phyloP scores from a whole-genome alignment of 345 rosid genomes.

The Dipteronia dyeriana region DNA sequence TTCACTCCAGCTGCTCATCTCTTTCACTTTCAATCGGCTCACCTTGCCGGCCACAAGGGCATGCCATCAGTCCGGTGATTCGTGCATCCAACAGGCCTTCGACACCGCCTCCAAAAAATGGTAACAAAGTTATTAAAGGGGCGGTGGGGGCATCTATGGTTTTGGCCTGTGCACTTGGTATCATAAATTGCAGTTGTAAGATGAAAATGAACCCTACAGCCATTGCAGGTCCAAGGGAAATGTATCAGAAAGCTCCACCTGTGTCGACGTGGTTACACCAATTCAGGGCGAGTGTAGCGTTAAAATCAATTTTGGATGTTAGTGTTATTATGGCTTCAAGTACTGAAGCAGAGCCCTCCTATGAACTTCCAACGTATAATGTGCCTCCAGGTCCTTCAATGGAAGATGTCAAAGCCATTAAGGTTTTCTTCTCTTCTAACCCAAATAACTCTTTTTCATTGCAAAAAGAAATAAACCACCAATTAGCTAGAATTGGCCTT shows the following conservation, averaged over 20 bases:
- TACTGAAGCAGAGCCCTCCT: slow-evolving; percentile 19
- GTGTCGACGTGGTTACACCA: slow-evolving; percentile 12
- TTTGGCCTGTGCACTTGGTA: slow-evolving; percentile 53
- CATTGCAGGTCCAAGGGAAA: slow-evolving; percentile 44
- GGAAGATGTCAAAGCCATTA: slow-evolving; percentile 40
- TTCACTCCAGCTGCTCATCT: slow-evolving; percentile 18
- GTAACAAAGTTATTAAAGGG: slow-evolving; percentile 9
- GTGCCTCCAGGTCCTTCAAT: slow-evolving; percentile 44
- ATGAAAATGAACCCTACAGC: slow-evolving; percentile 44
- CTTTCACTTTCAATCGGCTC: slow-evolving; percentile 5
- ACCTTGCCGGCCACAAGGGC: slow-evolving; percentile 13
- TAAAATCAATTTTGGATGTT: slow-evolving; percentile 57
- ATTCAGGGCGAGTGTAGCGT: slow-evolving; percentile 45
- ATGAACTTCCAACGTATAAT: slow-evolving; percentile 9
- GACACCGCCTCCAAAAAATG: slow-evolving; percentile 24
- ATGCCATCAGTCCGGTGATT: slow-evolving; percentile 9
- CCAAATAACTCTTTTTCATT: no score
- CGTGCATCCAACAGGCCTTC: slow-evolving; percentile 26
- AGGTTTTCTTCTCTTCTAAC: slow-evolving; percentile 33
- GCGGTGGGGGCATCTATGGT: slow-evolving; percentile 42
- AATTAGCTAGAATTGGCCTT: not conserved
- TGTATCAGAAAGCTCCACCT: slow-evolving; percentile 43
- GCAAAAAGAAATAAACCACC: not conserved
- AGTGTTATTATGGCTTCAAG: slow-evolving; percentile 43
- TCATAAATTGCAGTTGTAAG: slow-evolving; percentile 32